Conservation (phyloP, 345 rosid genomes). For the Boechera retrofracta region DNA sequence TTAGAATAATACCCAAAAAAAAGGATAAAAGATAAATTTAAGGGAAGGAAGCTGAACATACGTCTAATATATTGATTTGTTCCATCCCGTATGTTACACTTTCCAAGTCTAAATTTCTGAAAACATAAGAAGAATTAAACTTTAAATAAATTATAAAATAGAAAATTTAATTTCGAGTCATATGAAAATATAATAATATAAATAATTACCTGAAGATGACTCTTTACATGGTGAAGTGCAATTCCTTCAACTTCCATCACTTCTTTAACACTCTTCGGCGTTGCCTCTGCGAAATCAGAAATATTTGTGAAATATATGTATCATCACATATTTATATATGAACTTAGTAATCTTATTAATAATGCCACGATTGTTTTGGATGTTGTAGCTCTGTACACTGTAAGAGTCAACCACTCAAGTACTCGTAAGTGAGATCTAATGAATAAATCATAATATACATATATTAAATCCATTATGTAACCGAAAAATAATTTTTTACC, state of each 20-base stretch:
- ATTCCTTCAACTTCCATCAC: conserved; percentile 42
- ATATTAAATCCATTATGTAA: neutral
- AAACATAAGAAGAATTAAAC: conserved; percentile 9
- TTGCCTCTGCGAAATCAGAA: conserved; percentile 25
- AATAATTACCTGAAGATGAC: conserved; percentile 40
- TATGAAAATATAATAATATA: neutral
- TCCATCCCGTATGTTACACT: conserved; percentile 28
- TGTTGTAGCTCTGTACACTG: neutral
- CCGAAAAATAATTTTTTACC: neutral
- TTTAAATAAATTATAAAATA: neutral
- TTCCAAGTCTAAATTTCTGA: conserved; percentile 44
- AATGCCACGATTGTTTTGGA: neutral
- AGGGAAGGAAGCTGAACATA: conserved; percentile 18
- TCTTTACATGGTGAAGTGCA: conserved; percentile 44
- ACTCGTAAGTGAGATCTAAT: neutral
- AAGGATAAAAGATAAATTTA: neutral
- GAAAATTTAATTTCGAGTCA: neutral
- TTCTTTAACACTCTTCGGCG: conserved; percentile 40
- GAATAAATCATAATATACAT: neutral
- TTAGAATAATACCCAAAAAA: neutral
- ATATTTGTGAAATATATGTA: conserved; percentile 2
- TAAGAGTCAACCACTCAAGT: neutral
- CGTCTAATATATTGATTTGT: conserved; percentile 16
- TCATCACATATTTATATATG: neutral
- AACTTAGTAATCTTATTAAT: neutral